Percentiles rank a stretch among this genome's conserved stretches.
Conservation (phyloP, 1,284 basidiomycete genomes). For the Trichosporon faecale region DNA sequence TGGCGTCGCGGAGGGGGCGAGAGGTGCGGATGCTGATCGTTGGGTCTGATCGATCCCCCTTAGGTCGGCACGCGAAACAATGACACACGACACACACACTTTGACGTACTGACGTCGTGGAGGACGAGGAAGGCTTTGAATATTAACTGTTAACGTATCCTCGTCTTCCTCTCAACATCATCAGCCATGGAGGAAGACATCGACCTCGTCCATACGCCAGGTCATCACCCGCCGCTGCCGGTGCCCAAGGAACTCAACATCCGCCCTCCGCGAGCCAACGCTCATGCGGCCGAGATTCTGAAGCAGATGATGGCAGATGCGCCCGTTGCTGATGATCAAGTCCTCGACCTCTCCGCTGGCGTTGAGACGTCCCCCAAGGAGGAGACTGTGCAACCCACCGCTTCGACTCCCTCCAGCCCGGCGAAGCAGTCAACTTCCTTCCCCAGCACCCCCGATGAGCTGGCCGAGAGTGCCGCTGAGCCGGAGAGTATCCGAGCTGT, state of each 20-base stretch:
- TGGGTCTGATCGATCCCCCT: background rate
- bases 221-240: background rate
- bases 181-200: background rate
- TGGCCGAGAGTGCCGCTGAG: background rate
- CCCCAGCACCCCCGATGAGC: background rate
- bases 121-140: no score
- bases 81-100: background rate
- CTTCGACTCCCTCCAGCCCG: background rate
- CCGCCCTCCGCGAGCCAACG: background rate
- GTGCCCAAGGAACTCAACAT: background rate
- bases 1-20: background rate
- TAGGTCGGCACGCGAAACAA: background rate
- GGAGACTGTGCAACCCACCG: background rate
- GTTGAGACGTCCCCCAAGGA: background rate
- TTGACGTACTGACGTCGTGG: background rate
- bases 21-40: background rate
- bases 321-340: background rate
- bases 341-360: background rate
- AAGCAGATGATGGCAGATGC: conserved; percentile 4
- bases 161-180: background rate
- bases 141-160: no score
- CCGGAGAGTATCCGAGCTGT: background rate
- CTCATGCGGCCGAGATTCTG: background rate
- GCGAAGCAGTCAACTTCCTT: background rate
- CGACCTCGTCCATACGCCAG: background rate